These are phyloP conservation scores for Aphanoascus verrucosus DNA, from an alignment of 2,329 filamentous ascomycete species.

Conservation along the genomic window DNA sequence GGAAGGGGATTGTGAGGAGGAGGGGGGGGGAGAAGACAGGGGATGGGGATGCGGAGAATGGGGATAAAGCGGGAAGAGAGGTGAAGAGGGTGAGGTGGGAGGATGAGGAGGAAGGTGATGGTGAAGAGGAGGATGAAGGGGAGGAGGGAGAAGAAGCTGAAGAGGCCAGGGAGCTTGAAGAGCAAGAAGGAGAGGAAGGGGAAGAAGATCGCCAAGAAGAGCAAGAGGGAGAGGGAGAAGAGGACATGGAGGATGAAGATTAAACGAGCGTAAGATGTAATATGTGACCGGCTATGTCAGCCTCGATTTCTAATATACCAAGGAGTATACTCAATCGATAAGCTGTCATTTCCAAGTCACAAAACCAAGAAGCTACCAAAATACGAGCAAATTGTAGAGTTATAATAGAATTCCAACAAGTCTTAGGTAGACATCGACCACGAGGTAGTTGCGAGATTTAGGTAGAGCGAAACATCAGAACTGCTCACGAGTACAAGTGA, in stretches of 20 bases:
- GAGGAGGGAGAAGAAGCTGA: constrained; percentile 15
- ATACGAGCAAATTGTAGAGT: too few species aligned
- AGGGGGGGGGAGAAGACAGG: constrained; percentile 13
- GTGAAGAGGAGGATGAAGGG: constrained; percentile 14
- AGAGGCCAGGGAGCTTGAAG: constrained; percentile 7
- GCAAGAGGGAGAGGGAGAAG: constrained; percentile 15
- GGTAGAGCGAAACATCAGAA: too few species aligned
- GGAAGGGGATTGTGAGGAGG: neutral
- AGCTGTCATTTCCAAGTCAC: neutral
- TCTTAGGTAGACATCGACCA: too few species aligned
- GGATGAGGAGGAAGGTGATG: constrained; percentile 16
- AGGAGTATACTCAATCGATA: neutral
- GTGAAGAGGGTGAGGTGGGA: constrained; percentile 19
- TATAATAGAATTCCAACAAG: too few species aligned
- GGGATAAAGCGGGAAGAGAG: constrained; percentile 7
- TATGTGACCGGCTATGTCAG: neutral
- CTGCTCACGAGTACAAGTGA: too few species aligned
- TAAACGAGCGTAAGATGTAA: neutral
- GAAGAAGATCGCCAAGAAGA: constrained; percentile 7
- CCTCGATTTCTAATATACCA: neutral
- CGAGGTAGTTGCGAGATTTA: too few species aligned
- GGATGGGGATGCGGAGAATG: neutral
- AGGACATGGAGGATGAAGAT: constrained; percentile 5
- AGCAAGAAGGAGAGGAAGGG: constrained; percentile 6
- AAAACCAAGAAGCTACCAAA: neutral